phyloP scores from a whole-genome alignment of 192 early-diverging fungal genomes.

The Coemansia guatemalensis region DNA sequence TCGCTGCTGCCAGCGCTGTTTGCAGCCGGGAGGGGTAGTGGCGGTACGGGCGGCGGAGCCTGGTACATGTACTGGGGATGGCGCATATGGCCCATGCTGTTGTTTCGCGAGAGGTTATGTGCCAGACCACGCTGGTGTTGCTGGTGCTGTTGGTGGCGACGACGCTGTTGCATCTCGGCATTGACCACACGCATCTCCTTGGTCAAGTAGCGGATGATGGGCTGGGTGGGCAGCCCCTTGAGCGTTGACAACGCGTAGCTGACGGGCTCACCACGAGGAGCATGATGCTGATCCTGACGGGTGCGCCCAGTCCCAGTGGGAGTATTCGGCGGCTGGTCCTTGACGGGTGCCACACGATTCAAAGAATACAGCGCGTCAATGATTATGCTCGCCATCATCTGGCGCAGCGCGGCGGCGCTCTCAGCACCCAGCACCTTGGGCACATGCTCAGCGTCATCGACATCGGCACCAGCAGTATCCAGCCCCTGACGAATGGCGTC shows the following conservation, averaged over 20 bases:
- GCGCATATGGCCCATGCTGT: conserved; percentile 40
- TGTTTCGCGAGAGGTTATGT: conserved; percentile 46
- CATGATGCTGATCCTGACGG: conserved; percentile 8
- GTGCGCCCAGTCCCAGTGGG: conserved; percentile 14
- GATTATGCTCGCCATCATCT: conserved; percentile 50
- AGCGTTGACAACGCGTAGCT: conserved; percentile 45
- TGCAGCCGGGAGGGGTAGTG: conserved; percentile 22
- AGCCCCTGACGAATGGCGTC: conserved; percentile 37
- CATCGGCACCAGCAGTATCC: conserved; percentile 1
- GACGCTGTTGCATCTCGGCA: conserved; percentile 11
- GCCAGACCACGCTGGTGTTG: conserved; percentile 39
- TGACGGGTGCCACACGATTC: conserved; percentile 25
- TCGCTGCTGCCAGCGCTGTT: conserved; percentile 10
- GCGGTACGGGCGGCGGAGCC: conserved; percentile 43
- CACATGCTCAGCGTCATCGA: background rate
- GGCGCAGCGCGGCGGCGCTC: conserved; percentile 27
- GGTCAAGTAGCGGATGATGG: conserved; percentile 46
- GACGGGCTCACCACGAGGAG: conserved; percentile 6
- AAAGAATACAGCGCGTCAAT: conserved; percentile 47
- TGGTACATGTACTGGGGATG: conserved; percentile 30
- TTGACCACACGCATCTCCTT: conserved; percentile 44
- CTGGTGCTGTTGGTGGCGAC: conserved; percentile 6
- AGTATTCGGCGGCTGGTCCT: conserved; percentile 28
- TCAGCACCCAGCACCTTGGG: conserved; percentile 13
- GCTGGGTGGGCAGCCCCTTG: conserved; percentile 52